Conservation (phyloP, 208 protist species). For the Acanthamoeba culbertsoni region DNA sequence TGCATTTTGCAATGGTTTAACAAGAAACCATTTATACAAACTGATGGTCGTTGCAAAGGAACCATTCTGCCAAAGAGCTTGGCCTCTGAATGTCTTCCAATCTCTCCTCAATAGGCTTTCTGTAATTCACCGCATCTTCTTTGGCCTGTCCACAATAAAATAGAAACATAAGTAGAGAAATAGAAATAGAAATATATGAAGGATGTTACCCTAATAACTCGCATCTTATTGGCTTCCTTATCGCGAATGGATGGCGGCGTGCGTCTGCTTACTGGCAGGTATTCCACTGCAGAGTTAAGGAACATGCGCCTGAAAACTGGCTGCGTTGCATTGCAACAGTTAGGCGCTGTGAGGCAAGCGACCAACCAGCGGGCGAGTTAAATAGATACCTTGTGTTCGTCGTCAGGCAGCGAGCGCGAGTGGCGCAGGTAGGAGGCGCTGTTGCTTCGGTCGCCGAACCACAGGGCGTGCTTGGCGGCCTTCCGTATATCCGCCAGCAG, state of each 20-base stretch:
- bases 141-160: background rate
- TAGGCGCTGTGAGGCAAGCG: too few species aligned
- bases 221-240: background rate
- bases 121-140: conserved; percentile 3
- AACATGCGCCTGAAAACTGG: background rate
- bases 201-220: background rate
- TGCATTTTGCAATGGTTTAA: background rate
- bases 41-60: background rate
- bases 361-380: too few species aligned
- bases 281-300: background rate
- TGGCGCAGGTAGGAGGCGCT: background rate
- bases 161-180: background rate
- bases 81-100: conserved; percentile 18
- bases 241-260: background rate
- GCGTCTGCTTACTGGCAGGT: background rate
- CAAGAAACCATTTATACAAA: background rate
- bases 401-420: background rate
- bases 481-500: background rate
- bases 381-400: background rate
- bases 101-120: background rate
- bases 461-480: background rate
- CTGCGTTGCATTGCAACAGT: background rate
- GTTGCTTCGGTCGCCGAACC: background rate
- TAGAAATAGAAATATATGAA: too few species aligned
- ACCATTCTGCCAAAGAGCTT: background rate